Base-by-base conservation (phyloP, 108 stramenopile species). In the Cyclostephanos tholiformis region DNA sequence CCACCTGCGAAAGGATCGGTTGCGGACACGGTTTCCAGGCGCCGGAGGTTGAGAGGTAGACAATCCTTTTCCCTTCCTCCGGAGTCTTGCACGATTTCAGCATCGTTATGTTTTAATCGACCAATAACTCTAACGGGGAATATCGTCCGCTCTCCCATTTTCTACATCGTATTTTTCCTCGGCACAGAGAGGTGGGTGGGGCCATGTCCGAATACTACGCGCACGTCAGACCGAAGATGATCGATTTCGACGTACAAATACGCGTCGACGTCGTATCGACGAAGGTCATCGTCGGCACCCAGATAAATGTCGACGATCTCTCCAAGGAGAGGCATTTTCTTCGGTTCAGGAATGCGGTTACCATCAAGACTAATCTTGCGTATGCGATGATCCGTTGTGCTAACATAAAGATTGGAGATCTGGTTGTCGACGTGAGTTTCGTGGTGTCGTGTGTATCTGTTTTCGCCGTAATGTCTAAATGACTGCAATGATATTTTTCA, bases 301-400 rank as follows among this genome's bases (percentile, higher is more conserved):
- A 90, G 63, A 43, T 88, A 41, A 90, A 90, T 57, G 75, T 90
- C 12, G 77, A 82, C 52, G 89, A 90, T 61, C 51, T 90, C 25
- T 82, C 85, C 39, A 87, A 87, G 72, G 60, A 68, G 12, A 75
- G 89, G 12, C 87, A 88, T 63, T 86, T 88, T 76, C 69, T 84
- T 9, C 72, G 85, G 39, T 90, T 83, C 63, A 81, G 87, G 3
- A 90, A 90, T 68, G 85, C 82, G 2, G 89, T 90, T 0, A 90
- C 89, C 12, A 85, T 90, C 70, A 90, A 90, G 71, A 85, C 85
- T 6, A 90, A 90, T 53, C 71, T 90, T 29, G 89, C 89, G 43
- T 90, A 90, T 64, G 84, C 76, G 23, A 81, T 90, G 85, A 61
- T 90, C 1, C 87, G 87, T 0, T 74, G 82, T 30, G 89, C 84